These are phyloP conservation scores for Evansstolkia leycettana DNA, from an alignment of 495 filamentous ascomycete genomes.

Conservation along the genomic window DNA sequence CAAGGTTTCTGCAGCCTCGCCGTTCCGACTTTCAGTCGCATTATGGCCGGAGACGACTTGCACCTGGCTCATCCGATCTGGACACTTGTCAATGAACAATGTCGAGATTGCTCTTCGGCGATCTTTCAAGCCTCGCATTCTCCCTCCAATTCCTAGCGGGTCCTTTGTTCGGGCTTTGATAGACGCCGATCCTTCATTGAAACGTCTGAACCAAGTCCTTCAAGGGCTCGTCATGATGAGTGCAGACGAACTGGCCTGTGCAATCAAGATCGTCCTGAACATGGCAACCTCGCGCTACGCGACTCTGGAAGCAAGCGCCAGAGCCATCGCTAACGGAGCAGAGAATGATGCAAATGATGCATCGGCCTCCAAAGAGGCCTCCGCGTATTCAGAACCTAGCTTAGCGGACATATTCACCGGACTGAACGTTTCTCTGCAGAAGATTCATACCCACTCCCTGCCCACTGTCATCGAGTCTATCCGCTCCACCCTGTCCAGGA, in stretches of 20 bases:
- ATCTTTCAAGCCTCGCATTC: conserved; percentile 31
- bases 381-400: conserved; percentile 17
- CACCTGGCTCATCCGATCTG: conserved; percentile 48
- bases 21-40: conserved; percentile 29
- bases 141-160: conserved; percentile 36
- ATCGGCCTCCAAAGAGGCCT: conserved; percentile 4
- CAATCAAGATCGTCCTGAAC: conserved; percentile 27
- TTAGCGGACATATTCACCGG: conserved; percentile 25
- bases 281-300: conserved; percentile 21
- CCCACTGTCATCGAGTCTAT: conserved; percentile 46
- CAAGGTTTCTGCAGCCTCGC: conserved; percentile 12
- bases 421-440: conserved; percentile 39
- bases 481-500: conserved; percentile 47
- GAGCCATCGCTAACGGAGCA: conserved; percentile 20
- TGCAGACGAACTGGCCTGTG: conserved; percentile 31
- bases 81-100: conserved; percentile 49
- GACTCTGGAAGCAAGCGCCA: conserved; percentile 19
- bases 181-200: conserved; percentile 47
- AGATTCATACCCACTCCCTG: conserved; percentile 52
- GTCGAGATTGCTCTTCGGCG: conserved; percentile 45
- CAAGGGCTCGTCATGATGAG: conserved; percentile 25
- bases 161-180: conserved; percentile 47
- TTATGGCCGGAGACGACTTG: conserved; percentile 40
- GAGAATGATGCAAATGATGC: conserved; percentile 5
- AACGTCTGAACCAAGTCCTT: conserved; percentile 44